Evolutionary conservation across 2,329 filamentous ascomycete species (phyloP).

Genomic region (Clonostachys rhizophaga): DNA sequence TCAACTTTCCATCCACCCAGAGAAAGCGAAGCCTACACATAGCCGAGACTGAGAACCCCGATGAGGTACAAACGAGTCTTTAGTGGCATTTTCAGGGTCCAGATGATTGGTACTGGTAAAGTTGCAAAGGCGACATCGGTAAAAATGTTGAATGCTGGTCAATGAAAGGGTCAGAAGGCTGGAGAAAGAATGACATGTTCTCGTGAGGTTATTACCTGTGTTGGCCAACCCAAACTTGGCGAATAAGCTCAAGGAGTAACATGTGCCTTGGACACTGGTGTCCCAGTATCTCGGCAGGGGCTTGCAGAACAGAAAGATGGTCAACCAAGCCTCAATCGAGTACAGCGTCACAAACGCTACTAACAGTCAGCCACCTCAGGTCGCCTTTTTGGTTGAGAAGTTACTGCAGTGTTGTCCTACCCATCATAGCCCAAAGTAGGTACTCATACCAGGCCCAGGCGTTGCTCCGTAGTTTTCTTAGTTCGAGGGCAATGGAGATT

Average conservation of each 20-base stretch:
- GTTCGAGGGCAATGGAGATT: conserved; percentile 12
- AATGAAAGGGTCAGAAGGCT: not conserved
- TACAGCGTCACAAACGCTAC: not conserved
- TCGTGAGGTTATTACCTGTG: too few species aligned
- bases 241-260: not conserved
- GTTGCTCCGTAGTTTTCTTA: conserved; percentile 10
- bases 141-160: conserved; percentile 27
- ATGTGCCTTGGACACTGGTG: conserved; percentile 1
- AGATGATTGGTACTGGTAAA: conserved; percentile 34
- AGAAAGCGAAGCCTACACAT: conserved; percentile 21
- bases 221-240: too few species aligned
- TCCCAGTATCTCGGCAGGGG: conserved; percentile 2
- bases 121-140: conserved; percentile 36
- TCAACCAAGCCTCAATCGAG: not conserved
- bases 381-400: too few species aligned
- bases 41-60: conserved; percentile 32
- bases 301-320: conserved; percentile 2
- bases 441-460: conserved; percentile 14
- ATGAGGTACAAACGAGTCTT: conserved; percentile 30
- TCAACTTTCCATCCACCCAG: not conserved
- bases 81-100: conserved; percentile 29
- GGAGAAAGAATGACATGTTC: too few species aligned
- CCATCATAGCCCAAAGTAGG: not conserved
- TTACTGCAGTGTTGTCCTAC: too few species aligned
- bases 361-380: too few species aligned